phyloP scores from a whole-genome alignment of 257 asterid species.

The Mentha longifolia region DNA sequence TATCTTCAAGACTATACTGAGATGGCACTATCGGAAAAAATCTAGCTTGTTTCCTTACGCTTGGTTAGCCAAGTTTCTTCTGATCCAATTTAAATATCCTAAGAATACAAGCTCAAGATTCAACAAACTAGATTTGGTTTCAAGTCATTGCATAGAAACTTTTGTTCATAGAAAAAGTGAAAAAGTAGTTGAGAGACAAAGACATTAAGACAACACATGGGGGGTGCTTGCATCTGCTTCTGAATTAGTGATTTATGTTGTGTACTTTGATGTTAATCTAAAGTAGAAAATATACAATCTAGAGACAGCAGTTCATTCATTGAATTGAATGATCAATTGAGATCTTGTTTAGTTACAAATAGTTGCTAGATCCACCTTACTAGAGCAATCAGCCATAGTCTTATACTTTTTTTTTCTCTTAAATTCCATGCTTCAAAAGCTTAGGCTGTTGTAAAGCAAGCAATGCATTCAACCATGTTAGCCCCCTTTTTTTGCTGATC shows the following conservation, averaged over 20 bases:
- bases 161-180: not conserved
- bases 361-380: slow-evolving; percentile 13
- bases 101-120: slow-evolving; percentile 3
- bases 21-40: not conserved
- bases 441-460: slow-evolving; percentile 21
- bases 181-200: not conserved
- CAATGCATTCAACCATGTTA: slow-evolving; percentile 2
- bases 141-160: not conserved
- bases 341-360: not conserved
- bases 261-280: not conserved
- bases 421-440: slow-evolving; percentile 6
- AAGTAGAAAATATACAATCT: not conserved
- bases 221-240: not conserved
- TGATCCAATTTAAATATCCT: not conserved
- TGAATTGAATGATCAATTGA: not conserved
- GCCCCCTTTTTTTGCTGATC: slow-evolving; percentile 13
- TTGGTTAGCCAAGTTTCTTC: not conserved
- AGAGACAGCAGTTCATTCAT: not conserved
- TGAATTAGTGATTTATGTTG: not conserved
- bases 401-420: slow-evolving; percentile 13
- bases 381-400: not conserved
- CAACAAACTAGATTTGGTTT: slow-evolving; percentile 12
- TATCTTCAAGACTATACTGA: slow-evolving; percentile 7
- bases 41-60: not conserved
- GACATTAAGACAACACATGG: too few species aligned